Base-by-base conservation (phyloP, 305 asterid species). In the Rubia peregrina region DNA sequence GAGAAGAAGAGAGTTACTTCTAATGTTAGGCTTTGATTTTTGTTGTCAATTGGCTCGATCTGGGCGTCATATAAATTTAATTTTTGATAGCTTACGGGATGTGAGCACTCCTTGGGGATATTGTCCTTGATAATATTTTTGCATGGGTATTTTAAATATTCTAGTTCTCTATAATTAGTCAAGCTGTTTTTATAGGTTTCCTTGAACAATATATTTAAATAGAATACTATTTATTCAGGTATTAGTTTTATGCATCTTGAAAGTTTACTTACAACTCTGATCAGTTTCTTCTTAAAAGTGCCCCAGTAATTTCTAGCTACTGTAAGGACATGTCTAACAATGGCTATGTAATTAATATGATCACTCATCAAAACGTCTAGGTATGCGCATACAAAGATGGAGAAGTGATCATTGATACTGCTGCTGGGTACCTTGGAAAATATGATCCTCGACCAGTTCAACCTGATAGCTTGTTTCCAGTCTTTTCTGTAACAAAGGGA, bases 311-410 rank as follows among this genome's bases (percentile, higher is more conserved):
- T 26, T 53, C 13, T 24, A 12, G 24, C 33, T 38, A 17, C 40
- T 60, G 41, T 51, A n/a, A 7, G 14, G 49, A 2, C 12, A 30
- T 19, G 70, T 60, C 60, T 68, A 14, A 17, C 24, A 61, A 26
- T 61, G 7, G 44, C 19, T 41, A 13, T 36, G n/a, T 12, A 43
- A 44, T 30, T 19, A 46, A 30, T 44, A 22, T 9, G 11, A 6
- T 26, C 76, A 49, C 74, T 68, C 56, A 33, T 65, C 59, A 44
- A 70, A 60, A 64, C 44, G 60, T 61, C 19, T 57, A 94, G 99
- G 98, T 94, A 60, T 94, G 99, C 81, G 99, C 99, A 73, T 94
- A 94, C 80, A 94, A 88, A 85, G 96, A 94, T 80, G 99, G 99
- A 74, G 87, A 89, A 81, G 98, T 94, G 80, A 86, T 94, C 76